Conservation (phyloP, 164 flowering plant genomes). For the Umbilicus rupestris region DNA sequence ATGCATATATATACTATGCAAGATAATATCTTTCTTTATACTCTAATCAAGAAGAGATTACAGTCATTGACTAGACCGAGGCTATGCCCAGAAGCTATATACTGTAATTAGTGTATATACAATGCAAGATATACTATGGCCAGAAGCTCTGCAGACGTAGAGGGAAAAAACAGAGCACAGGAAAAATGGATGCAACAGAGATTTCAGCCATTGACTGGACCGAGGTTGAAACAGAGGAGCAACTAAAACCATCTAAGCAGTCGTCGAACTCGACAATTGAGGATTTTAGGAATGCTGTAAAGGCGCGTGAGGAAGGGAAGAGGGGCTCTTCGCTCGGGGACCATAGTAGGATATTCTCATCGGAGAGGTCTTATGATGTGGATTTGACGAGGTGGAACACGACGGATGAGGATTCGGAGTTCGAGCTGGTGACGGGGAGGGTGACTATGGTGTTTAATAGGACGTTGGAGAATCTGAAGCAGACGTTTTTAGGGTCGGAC, state of each 20-base stretch:
- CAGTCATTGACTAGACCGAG: slow-evolving; percentile 4
- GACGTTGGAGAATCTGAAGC: slow-evolving; percentile 65
- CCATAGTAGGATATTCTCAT: not conserved
- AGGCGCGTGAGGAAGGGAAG: not conserved
- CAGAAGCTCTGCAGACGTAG: not conserved
- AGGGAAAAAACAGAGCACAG: not conserved
- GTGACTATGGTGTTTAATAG: slow-evolving; percentile 71
- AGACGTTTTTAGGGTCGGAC: slow-evolving; percentile 92
- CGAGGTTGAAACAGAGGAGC: not conserved
- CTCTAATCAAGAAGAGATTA: not conserved
- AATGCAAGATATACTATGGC: too few species aligned
- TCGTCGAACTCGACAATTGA: not conserved
- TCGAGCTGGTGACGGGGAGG: slow-evolving; percentile 27
- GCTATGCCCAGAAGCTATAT: too few species aligned
- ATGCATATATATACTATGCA: too few species aligned
- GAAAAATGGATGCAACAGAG: not conserved
- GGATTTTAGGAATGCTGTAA: not conserved
- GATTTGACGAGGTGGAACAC: not conserved
- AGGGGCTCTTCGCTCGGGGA: not conserved
- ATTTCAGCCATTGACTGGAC: slow-evolving; percentile 1
- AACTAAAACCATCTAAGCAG: not conserved
- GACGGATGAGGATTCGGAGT: slow-evolving; percentile 3
- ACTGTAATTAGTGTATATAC: too few species aligned
- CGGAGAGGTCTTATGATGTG: not conserved
- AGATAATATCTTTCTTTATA: too few species aligned